Evolutionary conservation across 73 alveolate genomes (phyloP).

Genomic region (Uronychia binucleata): DNA sequence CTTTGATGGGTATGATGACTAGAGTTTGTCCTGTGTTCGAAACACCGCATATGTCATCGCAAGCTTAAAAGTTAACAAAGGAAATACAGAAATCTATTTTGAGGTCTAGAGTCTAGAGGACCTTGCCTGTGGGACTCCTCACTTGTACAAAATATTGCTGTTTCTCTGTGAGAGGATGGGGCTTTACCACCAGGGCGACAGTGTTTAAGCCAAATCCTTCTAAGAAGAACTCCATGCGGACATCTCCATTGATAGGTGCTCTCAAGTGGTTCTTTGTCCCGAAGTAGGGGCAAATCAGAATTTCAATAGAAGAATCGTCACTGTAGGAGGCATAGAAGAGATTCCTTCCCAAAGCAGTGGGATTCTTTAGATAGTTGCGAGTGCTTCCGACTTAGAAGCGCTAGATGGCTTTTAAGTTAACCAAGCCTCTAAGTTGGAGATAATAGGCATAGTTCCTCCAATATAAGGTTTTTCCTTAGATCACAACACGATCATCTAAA

Average conservation of each 20-base stretch:
- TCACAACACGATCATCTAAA: background rate
- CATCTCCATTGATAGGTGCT: background rate
- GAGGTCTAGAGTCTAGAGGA: background rate
- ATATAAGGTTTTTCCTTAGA: background rate
- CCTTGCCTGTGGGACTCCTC: background rate
- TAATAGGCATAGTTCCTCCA: background rate
- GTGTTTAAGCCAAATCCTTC: background rate
- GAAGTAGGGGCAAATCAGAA: background rate
- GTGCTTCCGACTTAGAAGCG: background rate
- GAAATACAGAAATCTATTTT: background rate
- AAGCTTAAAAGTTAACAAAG: background rate
- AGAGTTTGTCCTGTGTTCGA: background rate
- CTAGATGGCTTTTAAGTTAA: background rate
- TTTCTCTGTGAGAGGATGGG: too few relatives aligned
- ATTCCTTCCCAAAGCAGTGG: background rate
- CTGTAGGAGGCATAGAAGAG: background rate
- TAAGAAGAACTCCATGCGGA: background rate
- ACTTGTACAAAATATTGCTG: background rate
- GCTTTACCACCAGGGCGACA: background rate
- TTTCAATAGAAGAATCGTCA: background rate
- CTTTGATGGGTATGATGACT: too few relatives aligned
- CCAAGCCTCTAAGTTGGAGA: background rate
- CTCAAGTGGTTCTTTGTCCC: background rate
- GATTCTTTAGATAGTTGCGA: background rate
- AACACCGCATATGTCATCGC: background rate